Evolutionary conservation across 1,284 basidiomycete species (phyloP).

Genomic region (Tilletia setariae): DNA sequence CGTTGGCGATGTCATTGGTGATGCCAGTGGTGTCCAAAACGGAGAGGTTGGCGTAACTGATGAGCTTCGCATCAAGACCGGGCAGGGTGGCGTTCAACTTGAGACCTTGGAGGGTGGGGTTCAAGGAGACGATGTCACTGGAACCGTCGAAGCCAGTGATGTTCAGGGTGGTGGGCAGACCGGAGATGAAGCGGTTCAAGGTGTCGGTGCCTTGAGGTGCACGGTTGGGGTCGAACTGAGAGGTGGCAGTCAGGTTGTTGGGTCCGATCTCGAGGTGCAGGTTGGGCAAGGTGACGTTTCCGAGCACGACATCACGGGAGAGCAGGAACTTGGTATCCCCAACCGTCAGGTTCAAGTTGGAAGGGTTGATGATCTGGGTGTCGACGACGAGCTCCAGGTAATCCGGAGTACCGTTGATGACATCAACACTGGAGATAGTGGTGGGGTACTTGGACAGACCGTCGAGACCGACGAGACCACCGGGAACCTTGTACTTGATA

Average conservation of each 20-base stretch:
- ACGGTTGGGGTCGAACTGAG: conserved; percentile 62
- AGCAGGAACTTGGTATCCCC: conserved; percentile 60
- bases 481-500: conserved; percentile 72
- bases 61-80: conserved; percentile 63
- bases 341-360: conserved; percentile 63
- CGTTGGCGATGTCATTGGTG: conserved; percentile 66
- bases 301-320: conserved; percentile 56
- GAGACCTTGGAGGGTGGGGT: conserved; percentile 66
- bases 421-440: conserved; percentile 66
- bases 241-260: conserved; percentile 44
- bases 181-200: conserved; percentile 68
- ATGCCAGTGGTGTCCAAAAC: conserved; percentile 69
- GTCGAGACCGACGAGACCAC: conserved; percentile 64
- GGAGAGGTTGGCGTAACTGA: conserved; percentile 62
- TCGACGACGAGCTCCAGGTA: conserved; percentile 65
- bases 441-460: conserved; percentile 64
- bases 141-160: conserved; percentile 63
- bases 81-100: conserved; percentile 65
- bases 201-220: conserved; percentile 66
- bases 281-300: conserved; percentile 37
- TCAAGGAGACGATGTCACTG: conserved; percentile 64
- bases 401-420: conserved; percentile 66
- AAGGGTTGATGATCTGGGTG: conserved; percentile 66
- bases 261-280: conserved; percentile 41
- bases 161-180: conserved; percentile 48